phyloP scores from a whole-genome alignment of 257 asterid species.

The Gentiana macrophylla region DNA sequence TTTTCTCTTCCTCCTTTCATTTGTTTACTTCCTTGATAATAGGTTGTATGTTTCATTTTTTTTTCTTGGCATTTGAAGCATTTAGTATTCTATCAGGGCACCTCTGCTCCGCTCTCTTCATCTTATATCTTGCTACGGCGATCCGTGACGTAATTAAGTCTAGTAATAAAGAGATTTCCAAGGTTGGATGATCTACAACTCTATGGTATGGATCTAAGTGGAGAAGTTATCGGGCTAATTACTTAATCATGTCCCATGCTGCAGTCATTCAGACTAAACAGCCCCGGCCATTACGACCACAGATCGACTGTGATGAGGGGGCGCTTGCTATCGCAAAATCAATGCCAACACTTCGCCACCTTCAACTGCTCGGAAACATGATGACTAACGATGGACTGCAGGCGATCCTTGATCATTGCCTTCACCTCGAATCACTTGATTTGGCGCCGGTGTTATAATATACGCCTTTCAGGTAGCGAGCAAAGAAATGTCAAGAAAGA shows the following conservation, averaged over 20 bases:
- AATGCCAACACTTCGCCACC: slow-evolving; percentile 14
- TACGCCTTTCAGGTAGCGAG: slow-evolving; percentile 5
- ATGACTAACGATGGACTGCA: slow-evolving; percentile 17
- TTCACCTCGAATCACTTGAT: slow-evolving; percentile 7
- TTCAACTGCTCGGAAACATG: slow-evolving; percentile 8
- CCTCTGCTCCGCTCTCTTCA: too few relatives aligned
- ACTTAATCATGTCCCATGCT: slow-evolving; percentile 5
- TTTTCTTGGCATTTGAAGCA: too few relatives aligned
- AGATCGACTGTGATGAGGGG: slow-evolving; percentile 3
- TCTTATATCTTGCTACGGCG: too few relatives aligned
- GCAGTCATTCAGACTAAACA: slow-evolving; percentile 2
- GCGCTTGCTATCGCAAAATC: slow-evolving; percentile 7
- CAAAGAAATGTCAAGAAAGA: slow-evolving; percentile 8
- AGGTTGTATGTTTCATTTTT: too few relatives aligned
- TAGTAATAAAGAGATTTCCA: slow-evolving; percentile 2
- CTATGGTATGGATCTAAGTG: neutral
- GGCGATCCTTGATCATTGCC: slow-evolving; percentile 16
- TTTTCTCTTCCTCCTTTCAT: too few relatives aligned
- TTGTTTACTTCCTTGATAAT: too few relatives aligned
- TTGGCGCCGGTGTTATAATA: slow-evolving; percentile 7
- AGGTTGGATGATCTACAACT: slow-evolving; percentile 7
- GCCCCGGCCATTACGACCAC: neutral
- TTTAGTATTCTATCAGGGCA: too few relatives aligned
- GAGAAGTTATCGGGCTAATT: slow-evolving; percentile 3
- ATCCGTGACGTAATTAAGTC: too few relatives aligned